Evolutionary conservation across 2,329 filamentous ascomycete genomes (phyloP), one percentile per base, ranked within the genome.

Genomic region (Talaromyces sp.): DNA sequence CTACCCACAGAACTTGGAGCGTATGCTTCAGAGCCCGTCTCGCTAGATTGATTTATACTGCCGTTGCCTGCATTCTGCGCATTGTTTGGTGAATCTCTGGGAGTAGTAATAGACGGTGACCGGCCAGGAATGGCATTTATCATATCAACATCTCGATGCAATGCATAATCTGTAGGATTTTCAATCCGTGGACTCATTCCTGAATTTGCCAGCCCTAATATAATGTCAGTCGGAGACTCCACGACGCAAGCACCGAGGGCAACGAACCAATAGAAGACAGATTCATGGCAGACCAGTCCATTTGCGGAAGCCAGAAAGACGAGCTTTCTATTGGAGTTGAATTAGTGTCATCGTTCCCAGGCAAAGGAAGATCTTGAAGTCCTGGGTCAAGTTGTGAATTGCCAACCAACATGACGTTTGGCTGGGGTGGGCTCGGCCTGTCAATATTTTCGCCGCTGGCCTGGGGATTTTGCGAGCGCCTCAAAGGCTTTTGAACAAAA

Each of bases 251-350:
- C 13, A 50, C 24, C 19, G 14, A 24, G 19, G 24, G 4, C 27
- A 27, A 27, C 19, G 37, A 43, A 59, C 56, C 56, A n/a, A 59
- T 24, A 3, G 56, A 59, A 59, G 56, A 22, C 6, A 59, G 14
- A 27, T 41, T 41, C n/a, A 57, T 39, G 16, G 54, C 35, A 59
- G 19, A 43, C 56, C 56, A 59, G 37, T 33, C 37, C 56, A 58
- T 39, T 24, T 43, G 56, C 13, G 24, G 19, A 31, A 43, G 37
- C 56, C 56, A 43, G 37, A 59, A 59, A 27, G 56, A 41, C 16
- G 56, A 39, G 11, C 14, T 24, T n/a, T 41, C 35, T 16, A 43
- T 59, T n/a, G 56, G 6, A 31, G 56, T 16, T 27, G 10, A 24
- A 22, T 27, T 57, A 9, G n/a, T 14, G 7, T 31, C 22, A 24